A percentile compares a stretch with the other conserved stretches of the same genome.
phyloP scores from a whole-genome alignment of 139 green algal genomes.

The Closterium sp. region DNA sequence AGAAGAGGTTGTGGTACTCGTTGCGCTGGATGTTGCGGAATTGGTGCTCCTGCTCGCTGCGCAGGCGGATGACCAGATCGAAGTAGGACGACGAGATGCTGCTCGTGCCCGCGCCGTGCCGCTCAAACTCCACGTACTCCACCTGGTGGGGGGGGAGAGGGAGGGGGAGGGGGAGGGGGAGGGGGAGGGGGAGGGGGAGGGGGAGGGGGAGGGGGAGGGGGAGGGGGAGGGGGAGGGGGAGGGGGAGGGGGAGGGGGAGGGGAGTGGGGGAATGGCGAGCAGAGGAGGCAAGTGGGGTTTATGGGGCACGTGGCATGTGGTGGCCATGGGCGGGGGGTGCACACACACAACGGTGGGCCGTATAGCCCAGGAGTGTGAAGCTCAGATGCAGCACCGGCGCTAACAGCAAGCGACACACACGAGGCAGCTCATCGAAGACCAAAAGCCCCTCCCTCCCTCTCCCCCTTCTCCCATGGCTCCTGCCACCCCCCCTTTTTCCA shows the following conservation, averaged over 20 bases:
- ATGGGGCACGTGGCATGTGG: too few relatives aligned
- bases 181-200: neutral
- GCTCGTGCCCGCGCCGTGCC: slow-evolving; percentile 65
- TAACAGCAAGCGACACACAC: too few relatives aligned
- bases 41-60: slow-evolving; percentile 64
- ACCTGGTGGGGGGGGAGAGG: slow-evolving; percentile 4
- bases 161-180: neutral
- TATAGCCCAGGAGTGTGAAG: too few relatives aligned
- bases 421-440: too few relatives aligned
- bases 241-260: neutral
- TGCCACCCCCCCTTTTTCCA: too few relatives aligned
- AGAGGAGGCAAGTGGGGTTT: neutral
- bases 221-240: neutral
- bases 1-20: slow-evolving; percentile 90
- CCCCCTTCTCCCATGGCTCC: too few relatives aligned
- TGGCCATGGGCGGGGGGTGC: too few relatives aligned
- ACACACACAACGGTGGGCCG: too few relatives aligned
- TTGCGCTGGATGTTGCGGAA: slow-evolving; percentile 83
- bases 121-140: slow-evolving; percentile 86
- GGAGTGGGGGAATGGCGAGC: neutral
- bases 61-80: slow-evolving; percentile 81
- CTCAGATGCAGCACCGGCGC: too few relatives aligned
- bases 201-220: neutral
- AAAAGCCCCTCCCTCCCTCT: too few relatives aligned
- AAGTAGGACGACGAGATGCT: slow-evolving; percentile 82